Evolutionary conservation across 495 filamentous ascomycete genomes (phyloP), one percentile per base, ranked within the genome.

Genomic region (Chlorociboria aeruginascens): DNA sequence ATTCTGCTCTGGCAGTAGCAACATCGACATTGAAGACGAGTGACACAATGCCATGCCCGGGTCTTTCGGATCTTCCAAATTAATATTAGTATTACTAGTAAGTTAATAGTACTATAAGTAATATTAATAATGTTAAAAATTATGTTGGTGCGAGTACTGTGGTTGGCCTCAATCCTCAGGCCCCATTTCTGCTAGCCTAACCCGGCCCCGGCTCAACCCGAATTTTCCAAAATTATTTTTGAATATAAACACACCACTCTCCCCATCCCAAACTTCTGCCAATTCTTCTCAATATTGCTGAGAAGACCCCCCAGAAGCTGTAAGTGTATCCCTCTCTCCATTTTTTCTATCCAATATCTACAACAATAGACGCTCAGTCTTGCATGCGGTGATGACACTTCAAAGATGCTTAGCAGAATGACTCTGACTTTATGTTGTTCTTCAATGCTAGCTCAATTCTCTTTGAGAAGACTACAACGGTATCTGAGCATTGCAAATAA

Each of bases 401-500:
- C 65, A 65, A n/a, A n/a, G 69, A 64, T 63, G 64, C 72, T 68
- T 71, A 80, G 76, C 74, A 62, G 66, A 72, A 72, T 70, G 72
- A 52, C 73, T 67, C 73, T 82, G 78, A 83, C 80, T 84, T 86
- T 79, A 78, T 70, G 67, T 78, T 68, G 71, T 76, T 77, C 69
- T 70, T 76, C 83, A 60, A 71, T 95, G 88, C 74, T 72, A 69
- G 77, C 72, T 69, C 67, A 66, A 76, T 77, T 74, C 63, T 54
- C 47, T 61, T 40, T 32, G 53, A 52, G 77, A 74, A 83, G 87
- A 94, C 89, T 95, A 94, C 89, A 93, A 94, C 89, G 89, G 89
- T 95, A 94, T 95, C 89, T 94, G 89, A 94, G 77, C 73, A 72
- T 67, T 68, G 55, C 47, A 55, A 58, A 44, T 30, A 40, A 46